Percentiles rank a stretch among this genome's conserved stretches.
Evolutionary conservation across 805 yeast species (phyloP).

Genomic region (Saccharomycopsis sp.): DNA sequence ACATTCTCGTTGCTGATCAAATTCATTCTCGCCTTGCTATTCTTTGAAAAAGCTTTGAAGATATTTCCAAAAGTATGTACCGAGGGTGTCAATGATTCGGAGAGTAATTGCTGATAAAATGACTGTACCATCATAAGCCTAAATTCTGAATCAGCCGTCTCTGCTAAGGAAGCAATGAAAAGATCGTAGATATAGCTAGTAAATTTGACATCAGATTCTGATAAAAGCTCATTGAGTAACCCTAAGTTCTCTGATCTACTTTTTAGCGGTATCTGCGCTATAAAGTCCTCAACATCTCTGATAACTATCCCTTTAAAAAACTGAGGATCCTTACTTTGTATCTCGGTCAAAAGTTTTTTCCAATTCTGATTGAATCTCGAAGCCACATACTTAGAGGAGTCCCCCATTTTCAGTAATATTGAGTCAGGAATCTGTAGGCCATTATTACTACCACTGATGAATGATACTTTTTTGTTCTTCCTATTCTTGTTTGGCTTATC

Average conservation of each 20-base stretch:
- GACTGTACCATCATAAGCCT: constrained; percentile 29
- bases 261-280: constrained; percentile 33
- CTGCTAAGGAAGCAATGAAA: constrained; percentile 32
- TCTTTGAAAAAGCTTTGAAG: constrained; percentile 37
- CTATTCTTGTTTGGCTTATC: background rate
- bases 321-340: constrained; percentile 28
- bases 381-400: constrained; percentile 35
- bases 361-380: constrained; percentile 39
- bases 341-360: constrained; percentile 29
- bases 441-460: constrained; percentile 25
- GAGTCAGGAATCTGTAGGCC: constrained; percentile 30
- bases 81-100: constrained; percentile 27
- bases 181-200: constrained; percentile 31
- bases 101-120: constrained; percentile 26
- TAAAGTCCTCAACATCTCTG: constrained; percentile 30
- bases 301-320: constrained; percentile 28
- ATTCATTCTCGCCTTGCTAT: constrained; percentile 23
- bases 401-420: constrained; percentile 35
- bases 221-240: constrained; percentile 28
- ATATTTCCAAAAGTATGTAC: constrained; percentile 36
- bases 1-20: background rate
- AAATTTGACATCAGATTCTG: constrained; percentile 26
- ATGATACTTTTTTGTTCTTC: background rate
- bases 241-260: constrained; percentile 26
- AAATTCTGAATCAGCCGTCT: constrained; percentile 21